These are phyloP conservation scores for Sequoia sempervirens DNA, from an alignment of 75 land plant genomes.

Conservation along the genomic window DNA sequence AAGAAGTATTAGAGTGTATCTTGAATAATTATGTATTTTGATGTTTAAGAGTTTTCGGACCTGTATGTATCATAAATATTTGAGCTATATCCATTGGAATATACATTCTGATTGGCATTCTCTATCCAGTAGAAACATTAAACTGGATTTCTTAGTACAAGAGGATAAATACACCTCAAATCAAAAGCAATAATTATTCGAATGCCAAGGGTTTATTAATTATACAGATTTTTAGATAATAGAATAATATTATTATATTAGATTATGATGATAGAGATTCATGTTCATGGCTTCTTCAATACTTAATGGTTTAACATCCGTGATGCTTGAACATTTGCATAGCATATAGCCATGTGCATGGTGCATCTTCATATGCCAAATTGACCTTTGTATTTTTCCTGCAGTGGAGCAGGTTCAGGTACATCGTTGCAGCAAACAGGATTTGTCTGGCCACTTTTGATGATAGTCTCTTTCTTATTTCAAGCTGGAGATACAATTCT, in stretches of 20 bases:
- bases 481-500: constrained; percentile 92
- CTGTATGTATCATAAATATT: not conserved
- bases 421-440: constrained; percentile 58
- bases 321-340: not conserved
- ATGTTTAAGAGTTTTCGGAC: not conserved
- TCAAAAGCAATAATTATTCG: not conserved
- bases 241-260: not conserved
- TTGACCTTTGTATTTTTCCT: constrained; percentile 3
- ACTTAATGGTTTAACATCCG: not conserved
- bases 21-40: not conserved
- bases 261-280: not conserved
- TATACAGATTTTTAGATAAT: not conserved
- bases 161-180: not conserved
- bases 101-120: not conserved
- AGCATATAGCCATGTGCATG: not conserved
- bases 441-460: constrained; percentile 83
- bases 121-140: not conserved
- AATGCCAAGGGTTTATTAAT: not conserved
- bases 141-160: not conserved
- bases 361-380: not conserved
- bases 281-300: not conserved
- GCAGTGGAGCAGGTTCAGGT: constrained; percentile 67
- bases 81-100: not conserved
- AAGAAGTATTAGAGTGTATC: not conserved
- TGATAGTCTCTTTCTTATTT: constrained; percentile 77